These are phyloP conservation scores for Ligustrum vulgare DNA, from an alignment of 257 asterid species.

Conservation along the genomic window DNA sequence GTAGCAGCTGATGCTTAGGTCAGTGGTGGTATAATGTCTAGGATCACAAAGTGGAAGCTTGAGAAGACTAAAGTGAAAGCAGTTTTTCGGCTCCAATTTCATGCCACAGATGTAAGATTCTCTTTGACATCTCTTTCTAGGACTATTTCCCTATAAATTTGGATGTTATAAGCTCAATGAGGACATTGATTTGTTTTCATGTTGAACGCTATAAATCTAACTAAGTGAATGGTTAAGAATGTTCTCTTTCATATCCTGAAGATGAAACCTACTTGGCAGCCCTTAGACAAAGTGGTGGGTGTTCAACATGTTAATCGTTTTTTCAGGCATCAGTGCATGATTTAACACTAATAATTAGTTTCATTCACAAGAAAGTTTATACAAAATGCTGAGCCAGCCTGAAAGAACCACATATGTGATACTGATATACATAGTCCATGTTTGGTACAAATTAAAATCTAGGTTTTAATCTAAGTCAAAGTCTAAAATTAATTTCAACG, in stretches of 20 bases:
- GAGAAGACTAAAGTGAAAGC: slow-evolving; percentile 98
- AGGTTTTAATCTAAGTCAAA: too few species aligned
- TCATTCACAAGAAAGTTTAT: slow-evolving; percentile 9
- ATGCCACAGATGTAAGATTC: slow-evolving; percentile 81
- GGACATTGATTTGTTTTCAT: background rate
- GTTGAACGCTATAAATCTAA: background rate
- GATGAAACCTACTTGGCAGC: background rate
- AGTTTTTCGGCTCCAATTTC: slow-evolving; percentile 97
- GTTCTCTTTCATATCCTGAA: background rate
- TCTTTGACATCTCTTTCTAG: background rate
- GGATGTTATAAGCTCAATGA: slow-evolving; percentile 7
- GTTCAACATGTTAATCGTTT: slow-evolving; percentile 1
- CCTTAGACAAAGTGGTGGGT: background rate
- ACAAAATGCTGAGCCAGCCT: background rate
- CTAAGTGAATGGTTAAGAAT: background rate
- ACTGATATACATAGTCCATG: too few species aligned
- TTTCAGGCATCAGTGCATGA: background rate
- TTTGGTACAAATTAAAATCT: too few species aligned
- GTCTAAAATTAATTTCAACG: too few species aligned
- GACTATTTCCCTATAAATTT: background rate
- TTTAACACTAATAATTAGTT: background rate
- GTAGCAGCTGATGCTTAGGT: slow-evolving; percentile 50
- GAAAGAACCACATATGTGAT: background rate
- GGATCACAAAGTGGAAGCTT: slow-evolving; percentile 91
- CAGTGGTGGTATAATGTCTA: slow-evolving; percentile 66